A percentile compares a stretch with the other conserved stretches of the same genome.
Conservation (phyloP, 2,329 filamentous ascomycete genomes). For the Sphaerulina populicola region DNA sequence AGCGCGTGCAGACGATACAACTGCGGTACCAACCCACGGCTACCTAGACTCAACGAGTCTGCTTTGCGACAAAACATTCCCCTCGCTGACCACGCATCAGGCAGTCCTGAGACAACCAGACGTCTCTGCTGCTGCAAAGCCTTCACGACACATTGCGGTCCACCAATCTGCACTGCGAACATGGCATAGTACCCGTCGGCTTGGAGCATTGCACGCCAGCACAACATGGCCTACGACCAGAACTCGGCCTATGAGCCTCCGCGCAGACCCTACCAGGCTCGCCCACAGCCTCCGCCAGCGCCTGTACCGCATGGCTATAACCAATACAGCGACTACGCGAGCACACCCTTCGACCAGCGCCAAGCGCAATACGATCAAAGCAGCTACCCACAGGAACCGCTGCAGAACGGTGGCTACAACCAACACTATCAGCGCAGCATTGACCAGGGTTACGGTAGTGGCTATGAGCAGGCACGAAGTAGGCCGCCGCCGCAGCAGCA, state of each 20-base stretch:
- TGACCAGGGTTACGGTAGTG: constrained; percentile 10
- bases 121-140: too few species aligned
- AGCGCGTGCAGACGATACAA: too few species aligned
- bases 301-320: constrained; percentile 12
- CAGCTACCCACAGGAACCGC: constrained; percentile 13
- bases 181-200: neutral
- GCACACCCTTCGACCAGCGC: constrained; percentile 15
- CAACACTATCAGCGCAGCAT: constrained; percentile 10
- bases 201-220: neutral
- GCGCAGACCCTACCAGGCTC: constrained; percentile 17
- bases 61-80: too few species aligned
- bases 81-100: too few species aligned
- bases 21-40: too few species aligned
- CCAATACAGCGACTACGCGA: constrained; percentile 15
- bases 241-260: constrained; percentile 21
- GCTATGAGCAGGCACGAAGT: constrained; percentile 12
- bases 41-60: too few species aligned
- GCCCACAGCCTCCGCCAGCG: constrained; percentile 10
- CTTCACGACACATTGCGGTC: too few species aligned
- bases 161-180: too few species aligned
- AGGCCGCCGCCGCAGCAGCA: constrained; percentile 1
- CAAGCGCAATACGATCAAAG: constrained; percentile 17
- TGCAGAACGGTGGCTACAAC: constrained; percentile 10
- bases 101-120: too few species aligned
- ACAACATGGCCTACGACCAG: constrained; percentile 25